These are phyloP conservation scores for Fusarium liriodendri DNA, from an alignment of 2,329 filamentous ascomycete species.

Conservation along the genomic window DNA sequence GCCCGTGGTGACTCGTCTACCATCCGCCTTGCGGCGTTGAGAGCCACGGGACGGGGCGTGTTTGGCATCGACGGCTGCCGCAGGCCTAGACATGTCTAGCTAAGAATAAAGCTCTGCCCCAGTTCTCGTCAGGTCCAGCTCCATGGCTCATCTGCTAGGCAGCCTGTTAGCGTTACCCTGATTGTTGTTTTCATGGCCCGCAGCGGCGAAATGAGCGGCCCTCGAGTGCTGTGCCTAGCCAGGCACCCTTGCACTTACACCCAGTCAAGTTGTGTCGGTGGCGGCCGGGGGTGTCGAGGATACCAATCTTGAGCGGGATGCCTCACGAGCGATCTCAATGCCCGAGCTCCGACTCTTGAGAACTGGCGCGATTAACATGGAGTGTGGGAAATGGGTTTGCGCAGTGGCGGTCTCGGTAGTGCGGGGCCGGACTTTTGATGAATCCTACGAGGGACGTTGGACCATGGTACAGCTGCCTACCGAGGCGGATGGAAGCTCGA, in stretches of 20 bases:
- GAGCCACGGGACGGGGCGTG: slow-evolving; percentile 37
- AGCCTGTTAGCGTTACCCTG: slow-evolving; percentile 4
- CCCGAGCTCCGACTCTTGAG: slow-evolving; percentile 2
- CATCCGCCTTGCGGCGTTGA: slow-evolving; percentile 18
- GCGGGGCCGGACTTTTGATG: slow-evolving; percentile 16
- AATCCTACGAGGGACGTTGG: slow-evolving; percentile 4
- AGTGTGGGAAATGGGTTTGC: slow-evolving; percentile 6
- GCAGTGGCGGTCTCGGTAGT: slow-evolving; percentile 29
- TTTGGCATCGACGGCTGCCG: slow-evolving; percentile 33
- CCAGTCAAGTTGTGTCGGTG: slow-evolving; percentile 7
- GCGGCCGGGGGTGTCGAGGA: slow-evolving; percentile 11
- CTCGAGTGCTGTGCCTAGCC: not conserved
- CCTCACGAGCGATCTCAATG: slow-evolving; percentile 19
- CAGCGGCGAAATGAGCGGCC: slow-evolving; percentile 19
- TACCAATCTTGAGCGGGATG: slow-evolving; percentile 24
- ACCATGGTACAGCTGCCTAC: slow-evolving; percentile 3
- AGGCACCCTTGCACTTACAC: not conserved
- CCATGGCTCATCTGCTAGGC: slow-evolving; percentile 14
- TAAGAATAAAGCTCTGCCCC: slow-evolving; percentile 21
- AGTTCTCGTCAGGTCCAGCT: slow-evolving; percentile 18
- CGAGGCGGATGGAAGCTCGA: not conserved
- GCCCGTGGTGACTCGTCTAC: slow-evolving; percentile 22
- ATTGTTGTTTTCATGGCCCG: slow-evolving; percentile 3
- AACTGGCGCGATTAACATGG: slow-evolving; percentile 7
- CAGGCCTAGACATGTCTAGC: slow-evolving; percentile 12